A percentile compares a stretch with the other conserved stretches of the same genome.
Conservation (phyloP, 2,329 filamentous ascomycete genomes). For the Septoria linicola region DNA sequence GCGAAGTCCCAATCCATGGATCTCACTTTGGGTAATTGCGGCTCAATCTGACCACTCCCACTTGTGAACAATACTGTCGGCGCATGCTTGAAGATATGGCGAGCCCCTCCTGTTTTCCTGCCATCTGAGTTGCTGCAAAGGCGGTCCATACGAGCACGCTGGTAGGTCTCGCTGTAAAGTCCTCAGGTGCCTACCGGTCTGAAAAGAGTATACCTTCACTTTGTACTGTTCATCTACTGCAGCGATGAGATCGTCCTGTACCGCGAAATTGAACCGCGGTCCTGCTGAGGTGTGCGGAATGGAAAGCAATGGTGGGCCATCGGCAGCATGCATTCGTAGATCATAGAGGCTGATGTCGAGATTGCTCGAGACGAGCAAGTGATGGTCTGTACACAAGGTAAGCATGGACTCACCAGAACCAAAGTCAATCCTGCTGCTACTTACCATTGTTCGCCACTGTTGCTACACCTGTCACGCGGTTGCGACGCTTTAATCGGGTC, state of each 20-base stretch:
- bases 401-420: background rate
- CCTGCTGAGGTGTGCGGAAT: constrained; percentile 14
- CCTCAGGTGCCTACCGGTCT: constrained; percentile 21
- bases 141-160: background rate
- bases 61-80: constrained; percentile 20
- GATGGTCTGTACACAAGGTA: constrained; percentile 6
- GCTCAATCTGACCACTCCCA: constrained; percentile 21
- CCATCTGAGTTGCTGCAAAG: constrained; percentile 24
- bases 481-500: constrained; percentile 10
- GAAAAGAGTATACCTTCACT: constrained; percentile 30
- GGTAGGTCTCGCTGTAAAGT: constrained; percentile 11
- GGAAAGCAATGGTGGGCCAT: constrained; percentile 16
- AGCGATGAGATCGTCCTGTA: constrained; percentile 21
- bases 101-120: constrained; percentile 22
- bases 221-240: constrained; percentile 26
- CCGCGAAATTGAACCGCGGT: constrained; percentile 7
- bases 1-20: too few species aligned
- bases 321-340: constrained; percentile 15
- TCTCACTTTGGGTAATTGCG: background rate
- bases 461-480: constrained; percentile 16
- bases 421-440: background rate
- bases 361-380: constrained; percentile 23
- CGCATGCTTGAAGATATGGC: constrained; percentile 28
- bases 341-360: constrained; percentile 25
- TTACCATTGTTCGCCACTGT: constrained; percentile 4